Evolutionary conservation across 208 protist species (phyloP), one percentile per base, ranked within the genome.

Genomic region (Balamuthia mandrillaris): DNA sequence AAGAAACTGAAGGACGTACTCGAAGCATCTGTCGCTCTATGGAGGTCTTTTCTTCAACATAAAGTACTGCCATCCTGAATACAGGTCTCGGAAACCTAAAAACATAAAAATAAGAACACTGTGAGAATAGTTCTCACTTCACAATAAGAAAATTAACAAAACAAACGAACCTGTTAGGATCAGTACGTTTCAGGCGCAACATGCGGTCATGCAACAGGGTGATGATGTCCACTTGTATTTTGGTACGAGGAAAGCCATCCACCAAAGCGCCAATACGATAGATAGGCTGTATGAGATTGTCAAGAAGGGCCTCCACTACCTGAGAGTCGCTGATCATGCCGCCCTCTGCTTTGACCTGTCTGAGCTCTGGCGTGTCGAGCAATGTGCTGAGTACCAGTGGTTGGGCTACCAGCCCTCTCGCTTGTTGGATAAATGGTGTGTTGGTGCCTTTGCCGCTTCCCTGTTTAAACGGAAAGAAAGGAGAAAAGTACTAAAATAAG

Each of bases 261-360:
- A 79, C 70, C 12, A 79, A 31, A 66, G 51, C 70, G 42, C 70
- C 70, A 24, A 61, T 27, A 24, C 51, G 70, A 61, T 79, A 79
- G 16, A 58, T 24, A 4, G 31, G 27, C 29, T 79, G 70, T 10
- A 79, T 35, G 27, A 79, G 37, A 31, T 24, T 79, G 31, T 79
- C 70, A 14, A 79, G 29, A 18, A 79, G 44, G 9, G 51, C 56
- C 56, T 79, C 70, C 42, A 35, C 41, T 5, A 79, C 70, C 21
- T 61, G 70, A 7, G 47, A 24, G 24, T 79, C 70, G 24, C 47
- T 79, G 47, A 79, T 60, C 42, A 79, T 52, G 7, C 70, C 70
- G 29, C 70, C 70, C 45, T 70, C 61, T 4, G 61, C 61, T 70
- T 70, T 70, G n/a, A 70, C 27, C 5, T 47, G 5, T 21, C 61